Base-by-base conservation (phyloP, 495 filamentous ascomycete genomes). In the Symbiotaphrina buchneri region DNA sequence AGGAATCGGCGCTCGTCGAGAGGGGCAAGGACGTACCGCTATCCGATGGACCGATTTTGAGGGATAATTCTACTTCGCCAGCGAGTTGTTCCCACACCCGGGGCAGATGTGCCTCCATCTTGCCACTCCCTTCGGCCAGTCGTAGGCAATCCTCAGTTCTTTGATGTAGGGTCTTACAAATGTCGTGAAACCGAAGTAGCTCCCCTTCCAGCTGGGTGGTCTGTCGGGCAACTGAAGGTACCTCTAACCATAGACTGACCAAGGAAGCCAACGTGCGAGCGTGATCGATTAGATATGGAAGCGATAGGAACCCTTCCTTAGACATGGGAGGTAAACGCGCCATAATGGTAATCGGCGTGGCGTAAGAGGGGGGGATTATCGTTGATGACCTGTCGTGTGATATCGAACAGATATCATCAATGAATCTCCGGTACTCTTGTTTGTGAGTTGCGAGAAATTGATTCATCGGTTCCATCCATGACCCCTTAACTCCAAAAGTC, bases 401-500 rank as follows among this genome's bases (percentile, higher is more conserved):
- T 30, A 99, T 78, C 18, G 67, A 63, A 49, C 84, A 94, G 27
- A 93, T 71, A 16, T 60, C 56, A 43, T 95, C 84, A 36, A 95
- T 70, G 41, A 85, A 94, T 17, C 71, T 60, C 47, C 82, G 90
- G 53, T 95, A 79, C 15, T 75, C 68, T 33, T 72, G 66, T 6
- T 69, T 53, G 35, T 75, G 59, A n/a, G 56, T 49, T 6, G 43
- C 41, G 33, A 81, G 55, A 40, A 81, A 80, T 7, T 60, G 63
- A 44, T 94, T 99, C 90, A 95, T 95, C 3, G 80, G 81, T 50
- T 91, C 90, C 87, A 99, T 99, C 83, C 85, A 99, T 3, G 73
- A 66, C 48, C 95, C 87, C 48, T 95, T 95, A 43, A 74, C 77
- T 33, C 87, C 90, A 38, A 95, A 94, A 2, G 70, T 82, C 7